A percentile compares a stretch with the other conserved stretches of the same genome.
These are phyloP conservation scores for Panaeolus cyanescens DNA, from an alignment of 768 basidiomycete genomes.

Conservation along the genomic window DNA sequence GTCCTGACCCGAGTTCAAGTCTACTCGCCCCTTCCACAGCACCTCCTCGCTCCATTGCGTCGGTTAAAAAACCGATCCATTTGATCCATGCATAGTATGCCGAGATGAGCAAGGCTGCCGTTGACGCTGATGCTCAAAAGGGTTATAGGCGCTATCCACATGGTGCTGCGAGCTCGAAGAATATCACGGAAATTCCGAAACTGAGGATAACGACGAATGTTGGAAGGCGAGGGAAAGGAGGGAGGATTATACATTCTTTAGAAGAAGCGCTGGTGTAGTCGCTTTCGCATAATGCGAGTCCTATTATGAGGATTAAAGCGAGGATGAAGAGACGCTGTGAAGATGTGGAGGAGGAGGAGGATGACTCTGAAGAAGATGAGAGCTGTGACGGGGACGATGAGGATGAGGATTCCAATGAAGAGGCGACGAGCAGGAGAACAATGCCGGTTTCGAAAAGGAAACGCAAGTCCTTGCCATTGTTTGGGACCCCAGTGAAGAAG, in stretches of 20 bases:
- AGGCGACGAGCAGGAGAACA: conserved; percentile 4
- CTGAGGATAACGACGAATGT: background rate
- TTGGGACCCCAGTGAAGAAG: background rate
- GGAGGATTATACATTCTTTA: background rate
- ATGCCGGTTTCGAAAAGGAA: background rate
- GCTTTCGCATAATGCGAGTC: background rate
- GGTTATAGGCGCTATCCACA: no score
- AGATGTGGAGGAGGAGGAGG: no score
- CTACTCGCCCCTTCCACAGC: background rate
- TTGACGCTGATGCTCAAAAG: no score
- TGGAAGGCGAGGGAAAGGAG: background rate
- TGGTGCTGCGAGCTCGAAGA: no score
- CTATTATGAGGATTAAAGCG: background rate
- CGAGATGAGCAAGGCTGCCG: no score
- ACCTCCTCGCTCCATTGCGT: background rate
- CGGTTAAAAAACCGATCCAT: background rate
- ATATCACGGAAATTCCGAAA: no score
- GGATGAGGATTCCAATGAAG: background rate
- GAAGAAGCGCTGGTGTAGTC: background rate
- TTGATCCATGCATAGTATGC: background rate
- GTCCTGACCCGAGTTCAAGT: background rate
- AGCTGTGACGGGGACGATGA: conserved; percentile 5
- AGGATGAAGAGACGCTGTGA: background rate
- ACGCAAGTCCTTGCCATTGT: background rate
- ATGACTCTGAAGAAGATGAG: conserved; percentile 1